phyloP scores from a whole-genome alignment of 805 yeast genomes.

The Yarrowia alimentaria region DNA sequence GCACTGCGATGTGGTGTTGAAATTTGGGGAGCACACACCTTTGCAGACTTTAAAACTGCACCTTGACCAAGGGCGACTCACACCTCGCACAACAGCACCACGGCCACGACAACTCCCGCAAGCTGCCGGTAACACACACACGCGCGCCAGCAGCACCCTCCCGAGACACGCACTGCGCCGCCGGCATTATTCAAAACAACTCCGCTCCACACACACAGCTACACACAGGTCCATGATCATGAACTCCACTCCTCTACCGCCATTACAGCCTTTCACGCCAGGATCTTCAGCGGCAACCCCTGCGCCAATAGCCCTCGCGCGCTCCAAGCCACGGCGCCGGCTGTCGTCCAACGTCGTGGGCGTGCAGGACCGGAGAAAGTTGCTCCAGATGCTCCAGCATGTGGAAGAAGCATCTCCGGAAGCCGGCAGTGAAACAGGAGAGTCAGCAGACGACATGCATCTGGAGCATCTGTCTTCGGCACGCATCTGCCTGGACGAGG shows the following conservation, averaged over 20 bases:
- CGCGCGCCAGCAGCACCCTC: too few species aligned
- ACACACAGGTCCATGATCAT: too few species aligned
- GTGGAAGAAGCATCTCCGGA: conserved; percentile 19
- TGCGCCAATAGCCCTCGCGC: conserved; percentile 13
- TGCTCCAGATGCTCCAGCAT: conserved; percentile 23
- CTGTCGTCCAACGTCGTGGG: conserved; percentile 16
- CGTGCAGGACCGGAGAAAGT: conserved; percentile 1
- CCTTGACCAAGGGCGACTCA: too few species aligned
- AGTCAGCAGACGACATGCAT: conserved; percentile 3
- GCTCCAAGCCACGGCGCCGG: conserved; percentile 10
- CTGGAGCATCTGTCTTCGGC: conserved; percentile 20
- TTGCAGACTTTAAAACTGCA: too few species aligned
- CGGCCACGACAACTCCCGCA: too few species aligned
- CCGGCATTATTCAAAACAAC: too few species aligned
- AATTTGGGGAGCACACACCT: too few species aligned
- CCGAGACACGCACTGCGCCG: too few species aligned
- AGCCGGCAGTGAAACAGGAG: not conserved
- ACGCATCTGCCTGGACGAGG: conserved; percentile 18
- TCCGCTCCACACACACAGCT: not conserved
- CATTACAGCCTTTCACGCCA: conserved; percentile 27
- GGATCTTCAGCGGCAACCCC: conserved; percentile 9
- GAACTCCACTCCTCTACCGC: conserved; percentile 26
- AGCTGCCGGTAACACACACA: too few species aligned
- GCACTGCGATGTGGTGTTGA: too few species aligned
- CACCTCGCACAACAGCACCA: too few species aligned